Base-by-base conservation (phyloP, 2,329 filamentous ascomycete genomes). In the Stachybotrys echinatus region DNA sequence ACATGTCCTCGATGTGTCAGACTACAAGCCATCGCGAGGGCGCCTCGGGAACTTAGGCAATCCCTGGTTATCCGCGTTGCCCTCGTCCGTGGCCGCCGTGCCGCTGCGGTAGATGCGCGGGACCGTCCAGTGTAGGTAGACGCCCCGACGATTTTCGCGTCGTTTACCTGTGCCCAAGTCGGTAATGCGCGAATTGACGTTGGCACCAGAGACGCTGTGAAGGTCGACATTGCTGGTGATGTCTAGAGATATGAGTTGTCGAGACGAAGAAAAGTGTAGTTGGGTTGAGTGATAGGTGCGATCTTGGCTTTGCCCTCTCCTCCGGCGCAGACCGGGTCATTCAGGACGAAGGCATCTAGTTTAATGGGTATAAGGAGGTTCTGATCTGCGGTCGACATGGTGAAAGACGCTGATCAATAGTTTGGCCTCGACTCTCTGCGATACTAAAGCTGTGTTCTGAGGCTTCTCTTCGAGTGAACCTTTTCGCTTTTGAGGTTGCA, bases 241-340 rank as follows among this genome's bases (percentile, higher is more conserved):
- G 52, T 76, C 74, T 71, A 65, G 5, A 72, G 51, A 1, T 67
- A n/a, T 34, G 62, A 54, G 23, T 63, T 58, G 12, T 69, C 59
- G 2, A 74, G 61, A 1, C 71, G 68, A 0, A 76, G 58, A 42
- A 67, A 70, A 0, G 66, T 72, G 59, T 75, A 76, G 61, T 75
- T 74, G 6, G 73, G 74, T 51, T 76, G 72, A 1, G 66, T 69
- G 42, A 75, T 68, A 23, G 73, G 73, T 1, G 58, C 60, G 46
- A 76, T 73, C 2, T 50, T 51, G 1, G 54, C 55, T 37, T 37
- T 37, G 10, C 8, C 10, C 8, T 8, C 10, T 10, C 31, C 31
- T 10, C 31, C 31, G 31, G 8, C 31, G 17, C 31, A 37, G 31
- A 37, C 31, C 8, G 31, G 31, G 17, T 37, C 31, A 17, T 44